Conservation (phyloP, 371 early-diverging fungal species). For the Sporodiniella umbellata region DNA sequence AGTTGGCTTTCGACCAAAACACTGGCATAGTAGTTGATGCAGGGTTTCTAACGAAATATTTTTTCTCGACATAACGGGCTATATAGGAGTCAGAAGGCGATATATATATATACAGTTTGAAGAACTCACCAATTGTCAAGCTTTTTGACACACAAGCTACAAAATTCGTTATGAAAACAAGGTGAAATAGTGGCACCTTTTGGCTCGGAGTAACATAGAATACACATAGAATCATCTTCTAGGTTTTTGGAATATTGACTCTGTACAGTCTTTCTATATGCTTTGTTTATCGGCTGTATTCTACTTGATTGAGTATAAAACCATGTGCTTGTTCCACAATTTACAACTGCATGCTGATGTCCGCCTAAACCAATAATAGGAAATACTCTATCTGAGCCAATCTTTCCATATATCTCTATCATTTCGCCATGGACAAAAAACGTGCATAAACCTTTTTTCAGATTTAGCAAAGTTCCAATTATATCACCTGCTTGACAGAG, state of each 20-base stretch:
- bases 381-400: constrained; percentile 19
- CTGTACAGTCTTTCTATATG: not conserved
- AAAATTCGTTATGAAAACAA: constrained; percentile 37
- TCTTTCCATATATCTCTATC: constrained; percentile 29
- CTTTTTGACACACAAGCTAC: constrained; percentile 28
- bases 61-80: constrained; percentile 17
- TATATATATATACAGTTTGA: not conserved
- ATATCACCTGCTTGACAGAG: constrained; percentile 42
- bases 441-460: constrained; percentile 34
- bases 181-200: constrained; percentile 31
- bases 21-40: too few relatives aligned
- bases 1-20: too few relatives aligned
- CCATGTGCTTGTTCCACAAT: constrained; percentile 43
- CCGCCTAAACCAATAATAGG: constrained; percentile 42
- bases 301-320: constrained; percentile 27
- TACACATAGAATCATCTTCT: constrained; percentile 25
- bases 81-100: not conserved
- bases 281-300: constrained; percentile 6
- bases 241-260: not conserved
- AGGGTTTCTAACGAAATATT: constrained; percentile 1
- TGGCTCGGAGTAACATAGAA: constrained; percentile 43
- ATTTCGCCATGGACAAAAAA: constrained; percentile 43
- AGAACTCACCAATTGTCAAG: constrained; percentile 33
- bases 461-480: constrained; percentile 41
- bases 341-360: constrained; percentile 38